phyloP scores from a whole-genome alignment of 2,329 filamentous ascomycete genomes.

The Lithohypha guttulata region DNA sequence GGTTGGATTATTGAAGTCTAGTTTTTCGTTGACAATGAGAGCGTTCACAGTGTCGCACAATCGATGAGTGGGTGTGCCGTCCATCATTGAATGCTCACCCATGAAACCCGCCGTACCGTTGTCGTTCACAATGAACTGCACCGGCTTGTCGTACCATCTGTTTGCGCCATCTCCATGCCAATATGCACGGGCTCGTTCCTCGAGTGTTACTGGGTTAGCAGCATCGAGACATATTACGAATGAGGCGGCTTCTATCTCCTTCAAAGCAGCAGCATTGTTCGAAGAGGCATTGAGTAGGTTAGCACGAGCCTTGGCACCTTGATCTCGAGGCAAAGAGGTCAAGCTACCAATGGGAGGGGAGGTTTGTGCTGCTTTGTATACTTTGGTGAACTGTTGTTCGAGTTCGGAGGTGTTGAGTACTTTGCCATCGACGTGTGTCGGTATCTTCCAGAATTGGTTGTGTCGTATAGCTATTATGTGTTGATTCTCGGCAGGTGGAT shows the following conservation, averaged over 20 bases:
- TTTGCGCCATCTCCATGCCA: constrained; percentile 97
- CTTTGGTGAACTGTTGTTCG: constrained; percentile 73
- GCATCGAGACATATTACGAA: constrained; percentile 93
- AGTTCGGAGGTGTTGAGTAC: constrained; percentile 83
- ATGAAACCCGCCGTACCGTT: constrained; percentile 96
- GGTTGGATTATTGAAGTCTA: constrained; percentile 70
- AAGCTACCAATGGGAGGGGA: constrained; percentile 68
- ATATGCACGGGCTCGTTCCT: constrained; percentile 91
- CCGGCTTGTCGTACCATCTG: constrained; percentile 95
- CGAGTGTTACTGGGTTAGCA: constrained; percentile 77
- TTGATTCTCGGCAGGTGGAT: constrained; percentile 61
- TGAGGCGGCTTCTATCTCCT: constrained; percentile 75
- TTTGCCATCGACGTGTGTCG: constrained; percentile 67
- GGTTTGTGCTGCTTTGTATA: constrained; percentile 68
- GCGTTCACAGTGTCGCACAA: constrained; percentile 90
- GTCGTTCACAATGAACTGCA: constrained; percentile 96
- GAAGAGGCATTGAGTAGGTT: constrained; percentile 65
- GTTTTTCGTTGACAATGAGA: constrained; percentile 85
- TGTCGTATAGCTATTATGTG: constrained; percentile 86
- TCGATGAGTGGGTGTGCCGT: constrained; percentile 92
- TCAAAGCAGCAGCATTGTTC: constrained; percentile 65
- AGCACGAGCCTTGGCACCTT: constrained; percentile 77
- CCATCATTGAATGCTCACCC: constrained; percentile 99
- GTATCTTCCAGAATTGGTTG: constrained; percentile 94
- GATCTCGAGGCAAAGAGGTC: constrained; percentile 85